Base-by-base conservation (phyloP, 2,329 filamentous ascomycete genomes). In the Epichloe festucae region DNA sequence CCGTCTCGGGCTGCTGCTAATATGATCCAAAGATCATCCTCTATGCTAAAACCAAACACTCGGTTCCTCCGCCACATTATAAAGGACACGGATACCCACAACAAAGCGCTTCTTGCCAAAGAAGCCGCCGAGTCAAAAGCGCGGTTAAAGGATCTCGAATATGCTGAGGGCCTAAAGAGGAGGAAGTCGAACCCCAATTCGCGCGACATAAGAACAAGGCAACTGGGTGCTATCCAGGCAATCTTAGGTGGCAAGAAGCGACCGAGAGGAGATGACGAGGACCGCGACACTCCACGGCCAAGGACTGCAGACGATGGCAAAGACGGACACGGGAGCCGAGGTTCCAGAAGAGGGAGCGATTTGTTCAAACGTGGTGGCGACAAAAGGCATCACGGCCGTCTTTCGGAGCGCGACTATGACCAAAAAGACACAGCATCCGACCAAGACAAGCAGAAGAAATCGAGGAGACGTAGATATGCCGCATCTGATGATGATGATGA, bases 31-130 rank as follows among this genome's bases (percentile, higher is more conserved):
- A 89, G 80, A 61, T 79, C 82, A 52, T 69, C 77, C 45, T 78
- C 78, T 58, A 79, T 83, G 56, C 88, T 87, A 1, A 96, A 91
- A 64, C 90, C 91, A 3, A 97, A 98, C 62, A 96, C 87, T 0
- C 79, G 86, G 36, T 97, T 97, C 64, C 71, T 98, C 42, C 83
- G 83, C 53, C 85, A 93, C 61, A 87, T 97, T 52, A 88, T 98
- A 55, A 85, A 84, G 56, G 86, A 93, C 58, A 94, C 89, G 8
- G 86, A 94, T 60, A 85, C 70, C 50, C 91, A 98, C 69, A 98
- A 98, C 75, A 82, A 86, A 23, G 86, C 88, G 1, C 73, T 97
- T 34, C 79, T 89, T 17, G 87, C 86, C 1, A 94, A 84, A 62
- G 91, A 97, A 65, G 82, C 84, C 27, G 81, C 85, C 46, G 90